Evolutionary conservation across 257 asterid species (phyloP).

Genomic region (Solanum stenotomum): DNA sequence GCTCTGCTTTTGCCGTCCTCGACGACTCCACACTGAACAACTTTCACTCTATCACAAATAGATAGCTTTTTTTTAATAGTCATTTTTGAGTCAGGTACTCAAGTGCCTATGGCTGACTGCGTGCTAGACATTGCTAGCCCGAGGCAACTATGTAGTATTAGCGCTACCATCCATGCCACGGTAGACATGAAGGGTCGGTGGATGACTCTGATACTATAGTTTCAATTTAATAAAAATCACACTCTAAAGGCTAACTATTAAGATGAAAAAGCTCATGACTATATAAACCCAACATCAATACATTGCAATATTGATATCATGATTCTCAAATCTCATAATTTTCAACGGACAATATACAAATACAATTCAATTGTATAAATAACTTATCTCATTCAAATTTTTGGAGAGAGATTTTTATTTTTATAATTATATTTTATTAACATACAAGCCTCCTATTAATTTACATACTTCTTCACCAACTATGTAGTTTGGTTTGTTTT

Average conservation of each 20-base stretch:
- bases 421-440: too few species aligned
- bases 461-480: neutral
- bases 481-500: neutral
- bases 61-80: neutral
- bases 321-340: neutral
- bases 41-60: neutral
- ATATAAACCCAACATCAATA: too few species aligned
- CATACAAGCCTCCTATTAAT: neutral
- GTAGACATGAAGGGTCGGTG: neutral
- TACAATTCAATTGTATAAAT: too few species aligned
- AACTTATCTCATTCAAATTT: too few species aligned
- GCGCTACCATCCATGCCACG: neutral
- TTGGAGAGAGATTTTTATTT: too few species aligned
- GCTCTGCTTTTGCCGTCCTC: rapidly evolving
- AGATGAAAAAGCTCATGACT: too few species aligned
- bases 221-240: neutral
- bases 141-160: too few species aligned
- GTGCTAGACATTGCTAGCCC: neutral
- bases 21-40: neutral
- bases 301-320: neutral
- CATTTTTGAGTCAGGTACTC: neutral
- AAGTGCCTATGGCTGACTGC: too few species aligned
- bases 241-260: too few species aligned
- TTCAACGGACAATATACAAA: too few species aligned
- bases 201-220: neutral